Conservation (phyloP, 176 grass and related monocot genomes). For the Ensete glaucum region DNA sequence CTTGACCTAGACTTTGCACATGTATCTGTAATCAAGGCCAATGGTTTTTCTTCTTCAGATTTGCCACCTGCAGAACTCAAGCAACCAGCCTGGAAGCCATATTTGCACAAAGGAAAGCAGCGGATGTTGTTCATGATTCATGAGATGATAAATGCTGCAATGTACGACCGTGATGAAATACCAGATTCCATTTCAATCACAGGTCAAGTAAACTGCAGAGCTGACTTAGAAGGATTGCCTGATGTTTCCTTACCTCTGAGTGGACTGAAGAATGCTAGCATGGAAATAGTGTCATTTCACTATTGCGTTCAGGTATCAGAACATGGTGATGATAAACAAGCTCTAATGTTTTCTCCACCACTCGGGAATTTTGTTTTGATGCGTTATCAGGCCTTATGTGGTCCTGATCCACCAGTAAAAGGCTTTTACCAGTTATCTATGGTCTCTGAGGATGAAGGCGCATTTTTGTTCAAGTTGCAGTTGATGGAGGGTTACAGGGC, state of each 20-base stretch:
- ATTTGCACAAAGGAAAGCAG: slow-evolving; percentile 82
- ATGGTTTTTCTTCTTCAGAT: slow-evolving; percentile 60
- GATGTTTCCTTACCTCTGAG: slow-evolving; percentile 75
- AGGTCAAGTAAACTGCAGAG: slow-evolving; percentile 85
- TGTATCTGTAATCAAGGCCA: slow-evolving; percentile 57
- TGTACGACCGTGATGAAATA: slow-evolving; percentile 97
- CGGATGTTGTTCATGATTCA: slow-evolving; percentile 58
- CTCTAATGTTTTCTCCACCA: slow-evolving; percentile 75
- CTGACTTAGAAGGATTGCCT: slow-evolving; percentile 88
- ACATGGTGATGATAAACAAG: slow-evolving; percentile 63
- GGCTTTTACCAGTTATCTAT: slow-evolving; percentile 93
- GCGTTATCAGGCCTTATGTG: slow-evolving; percentile 58
- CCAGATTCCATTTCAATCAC: slow-evolving; percentile 79
- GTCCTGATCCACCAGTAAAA: slow-evolving; percentile 61
- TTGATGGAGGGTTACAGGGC: slow-evolving; percentile 87
- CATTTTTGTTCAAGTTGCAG: slow-evolving; percentile 81
- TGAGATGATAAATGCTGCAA: slow-evolving; percentile 64
- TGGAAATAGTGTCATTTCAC: slow-evolving; percentile 72
- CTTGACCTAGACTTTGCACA: slow-evolving; percentile 77
- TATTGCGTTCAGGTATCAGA: slow-evolving; percentile 85
- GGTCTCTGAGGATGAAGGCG: slow-evolving; percentile 90
- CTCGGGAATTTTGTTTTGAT: slow-evolving; percentile 80
- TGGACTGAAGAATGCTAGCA: slow-evolving; percentile 60
- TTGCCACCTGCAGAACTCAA: slow-evolving; percentile 59
- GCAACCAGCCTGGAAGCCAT: slow-evolving; percentile 93